These are phyloP conservation scores for Aegle marmelos DNA, from an alignment of 345 rosid species.

Conservation along the genomic window DNA sequence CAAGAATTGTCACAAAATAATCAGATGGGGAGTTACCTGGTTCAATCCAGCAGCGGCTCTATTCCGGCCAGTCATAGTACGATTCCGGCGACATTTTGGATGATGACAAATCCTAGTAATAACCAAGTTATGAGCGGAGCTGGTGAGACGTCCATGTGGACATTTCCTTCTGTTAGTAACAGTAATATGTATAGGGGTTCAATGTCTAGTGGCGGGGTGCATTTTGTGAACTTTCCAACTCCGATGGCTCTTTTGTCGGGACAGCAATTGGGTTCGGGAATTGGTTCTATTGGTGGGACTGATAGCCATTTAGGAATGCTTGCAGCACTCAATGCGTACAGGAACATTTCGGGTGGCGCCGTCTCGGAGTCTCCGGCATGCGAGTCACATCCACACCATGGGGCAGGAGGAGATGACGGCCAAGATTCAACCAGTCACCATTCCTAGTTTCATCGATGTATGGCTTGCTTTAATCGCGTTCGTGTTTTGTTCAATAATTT, in stretches of 20 bases:
- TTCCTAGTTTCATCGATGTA: slow-evolving; percentile 30
- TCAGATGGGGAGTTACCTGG: slow-evolving; percentile 53
- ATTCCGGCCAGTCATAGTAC: slow-evolving; percentile 47
- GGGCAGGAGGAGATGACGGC: slow-evolving; percentile 33
- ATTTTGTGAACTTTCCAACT: slow-evolving; percentile 72
- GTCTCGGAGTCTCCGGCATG: slow-evolving; percentile 23
- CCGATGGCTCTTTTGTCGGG: slow-evolving; percentile 69
- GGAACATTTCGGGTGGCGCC: slow-evolving; percentile 34
- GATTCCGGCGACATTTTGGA: slow-evolving; percentile 63
- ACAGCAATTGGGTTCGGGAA: slow-evolving; percentile 47
- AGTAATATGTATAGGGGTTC: slow-evolving; percentile 35
- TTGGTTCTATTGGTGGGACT: slow-evolving; percentile 28
- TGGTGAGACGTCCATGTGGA: slow-evolving; percentile 45
- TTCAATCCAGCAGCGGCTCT: slow-evolving; percentile 55
- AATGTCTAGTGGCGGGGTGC: slow-evolving; percentile 58
- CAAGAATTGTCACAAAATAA: slow-evolving; percentile 25
- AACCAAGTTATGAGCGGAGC: slow-evolving; percentile 33
- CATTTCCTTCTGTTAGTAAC: slow-evolving; percentile 36
- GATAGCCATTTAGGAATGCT: slow-evolving; percentile 64
- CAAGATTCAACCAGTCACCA: slow-evolving; percentile 33
- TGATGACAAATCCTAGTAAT: slow-evolving; percentile 42
- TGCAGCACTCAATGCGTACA: slow-evolving; percentile 63
- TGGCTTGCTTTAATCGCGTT: slow-evolving; percentile 21
- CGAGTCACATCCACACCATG: slow-evolving; percentile 40
- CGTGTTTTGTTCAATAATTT: neutral